A percentile compares a stretch with the other conserved stretches of the same genome.
Conservation (phyloP, 148 eudicot genomes). For the Chenopodium formosanum region DNA sequence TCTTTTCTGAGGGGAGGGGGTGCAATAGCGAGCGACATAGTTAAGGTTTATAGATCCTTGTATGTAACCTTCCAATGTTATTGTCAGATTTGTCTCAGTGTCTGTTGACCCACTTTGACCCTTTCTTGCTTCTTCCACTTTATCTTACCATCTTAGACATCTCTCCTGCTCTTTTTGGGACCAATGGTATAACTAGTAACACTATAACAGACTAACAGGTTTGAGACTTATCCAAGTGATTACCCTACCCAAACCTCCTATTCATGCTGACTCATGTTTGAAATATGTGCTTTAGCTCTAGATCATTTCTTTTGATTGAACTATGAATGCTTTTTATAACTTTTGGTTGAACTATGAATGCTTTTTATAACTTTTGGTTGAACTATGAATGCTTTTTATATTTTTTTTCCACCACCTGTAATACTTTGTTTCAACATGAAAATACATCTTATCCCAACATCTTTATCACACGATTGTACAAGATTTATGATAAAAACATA, state of each 20-base stretch:
- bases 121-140: neutral
- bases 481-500: no score
- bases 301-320: neutral
- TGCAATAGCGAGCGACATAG: neutral
- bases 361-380: neutral
- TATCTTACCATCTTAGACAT: conserved; percentile 1
- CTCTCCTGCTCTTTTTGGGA: neutral
- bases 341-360: neutral
- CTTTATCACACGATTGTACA: no score
- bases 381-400: no score
- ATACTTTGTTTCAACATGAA: no score
- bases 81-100: neutral
- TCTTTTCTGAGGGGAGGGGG: neutral
- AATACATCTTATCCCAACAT: no score
- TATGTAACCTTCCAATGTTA: neutral
- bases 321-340: neutral
- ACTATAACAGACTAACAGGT: neutral
- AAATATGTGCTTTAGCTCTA: neutral
- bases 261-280: neutral
- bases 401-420: no score
- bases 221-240: neutral
- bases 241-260: neutral
- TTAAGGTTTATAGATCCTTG: neutral
- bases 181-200: neutral
- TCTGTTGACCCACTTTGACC: conserved; percentile 3